A percentile compares a stretch with the other conserved stretches of the same genome.
Conservation (phyloP, 1,284 basidiomycete species). For the Naganishia sp. region DNA sequence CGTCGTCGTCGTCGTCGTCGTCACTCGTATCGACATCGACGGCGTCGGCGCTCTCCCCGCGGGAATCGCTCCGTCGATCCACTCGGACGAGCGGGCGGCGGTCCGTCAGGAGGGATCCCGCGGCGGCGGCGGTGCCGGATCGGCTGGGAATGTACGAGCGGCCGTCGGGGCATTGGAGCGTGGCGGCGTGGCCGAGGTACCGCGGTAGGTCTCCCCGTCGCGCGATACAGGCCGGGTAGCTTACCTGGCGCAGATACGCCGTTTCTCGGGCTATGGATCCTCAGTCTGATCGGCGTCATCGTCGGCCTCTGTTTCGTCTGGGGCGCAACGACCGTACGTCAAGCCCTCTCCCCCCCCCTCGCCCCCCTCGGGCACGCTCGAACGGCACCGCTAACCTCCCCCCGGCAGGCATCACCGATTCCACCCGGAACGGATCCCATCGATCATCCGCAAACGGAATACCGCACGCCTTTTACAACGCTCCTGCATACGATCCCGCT, state of each 20-base stretch:
- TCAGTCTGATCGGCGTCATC: constrained; percentile 45
- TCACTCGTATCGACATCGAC: constrained; percentile 40
- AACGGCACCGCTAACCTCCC: neutral
- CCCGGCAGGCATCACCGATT: constrained; percentile 30
- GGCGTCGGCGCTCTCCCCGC: constrained; percentile 32
- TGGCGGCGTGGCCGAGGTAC: constrained; percentile 45
- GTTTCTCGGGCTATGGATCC: constrained; percentile 51
- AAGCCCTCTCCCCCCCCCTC: too few species aligned
- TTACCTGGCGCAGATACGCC: constrained; percentile 42
- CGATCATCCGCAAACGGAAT: constrained; percentile 32
- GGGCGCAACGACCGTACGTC: constrained; percentile 51
- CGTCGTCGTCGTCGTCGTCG: constrained; percentile 34
- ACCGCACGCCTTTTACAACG: constrained; percentile 66
- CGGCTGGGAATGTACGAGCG: constrained; percentile 52
- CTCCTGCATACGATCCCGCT: constrained; percentile 81
- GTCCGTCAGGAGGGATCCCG: too few species aligned
- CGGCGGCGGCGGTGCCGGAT: constrained; percentile 30
- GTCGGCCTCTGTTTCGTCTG: constrained; percentile 51
- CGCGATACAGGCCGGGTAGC: neutral
- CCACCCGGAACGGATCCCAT: constrained; percentile 38
- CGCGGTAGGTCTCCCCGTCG: constrained; percentile 43
- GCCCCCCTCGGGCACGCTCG: too few species aligned
- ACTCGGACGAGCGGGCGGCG: too few species aligned
- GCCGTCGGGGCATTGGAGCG: constrained; percentile 50
- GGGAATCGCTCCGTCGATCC: too few species aligned